phyloP scores from a whole-genome alignment of 192 early-diverging fungal species.

The Dissophora globulifera region DNA sequence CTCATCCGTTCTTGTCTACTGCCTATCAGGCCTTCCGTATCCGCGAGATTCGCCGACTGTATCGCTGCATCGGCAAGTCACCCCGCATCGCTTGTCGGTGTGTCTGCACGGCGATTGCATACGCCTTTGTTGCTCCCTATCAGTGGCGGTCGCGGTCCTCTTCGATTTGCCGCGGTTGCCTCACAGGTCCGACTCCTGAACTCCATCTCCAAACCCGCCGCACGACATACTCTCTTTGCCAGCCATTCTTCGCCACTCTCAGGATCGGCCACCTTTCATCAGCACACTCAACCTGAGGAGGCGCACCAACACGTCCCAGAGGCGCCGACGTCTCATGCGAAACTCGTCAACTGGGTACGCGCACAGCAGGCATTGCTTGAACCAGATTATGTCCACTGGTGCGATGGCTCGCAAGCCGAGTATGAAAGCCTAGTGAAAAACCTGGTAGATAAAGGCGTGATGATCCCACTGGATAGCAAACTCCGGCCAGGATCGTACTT shows the following conservation, averaged over 20 bases:
- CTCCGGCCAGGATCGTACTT: slow-evolving; percentile 45
- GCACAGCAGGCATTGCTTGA: slow-evolving; percentile 36
- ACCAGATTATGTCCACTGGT: slow-evolving; percentile 50
- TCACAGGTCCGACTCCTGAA: slow-evolving; percentile 31
- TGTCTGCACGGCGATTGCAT: slow-evolving; percentile 4
- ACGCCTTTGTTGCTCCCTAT: slow-evolving; percentile 7
- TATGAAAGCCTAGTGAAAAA: slow-evolving; percentile 16
- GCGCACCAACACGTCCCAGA: neutral
- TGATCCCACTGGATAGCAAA: slow-evolving; percentile 38
- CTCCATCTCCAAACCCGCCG: slow-evolving; percentile 32
- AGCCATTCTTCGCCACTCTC: slow-evolving; percentile 36
- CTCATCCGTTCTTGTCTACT: neutral
- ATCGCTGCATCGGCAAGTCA: neutral
- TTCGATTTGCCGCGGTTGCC: neutral
- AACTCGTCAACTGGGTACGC: slow-evolving; percentile 38
- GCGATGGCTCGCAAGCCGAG: slow-evolving; percentile 44
- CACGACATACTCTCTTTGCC: slow-evolving; percentile 40
- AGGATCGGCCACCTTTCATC: slow-evolving; percentile 25
- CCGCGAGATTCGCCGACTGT: slow-evolving; percentile 20
- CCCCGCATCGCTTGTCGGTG: neutral
- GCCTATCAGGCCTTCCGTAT: slow-evolving; percentile 21
- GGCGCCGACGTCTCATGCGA: slow-evolving; percentile 22
- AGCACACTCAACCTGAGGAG: slow-evolving; percentile 16
- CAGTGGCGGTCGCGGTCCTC: neutral
- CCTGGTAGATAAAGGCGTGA: slow-evolving; percentile 37